These are phyloP conservation scores for Backusella luteola DNA, from an alignment of 192 early-diverging fungal genomes.

Conservation along the genomic window DNA sequence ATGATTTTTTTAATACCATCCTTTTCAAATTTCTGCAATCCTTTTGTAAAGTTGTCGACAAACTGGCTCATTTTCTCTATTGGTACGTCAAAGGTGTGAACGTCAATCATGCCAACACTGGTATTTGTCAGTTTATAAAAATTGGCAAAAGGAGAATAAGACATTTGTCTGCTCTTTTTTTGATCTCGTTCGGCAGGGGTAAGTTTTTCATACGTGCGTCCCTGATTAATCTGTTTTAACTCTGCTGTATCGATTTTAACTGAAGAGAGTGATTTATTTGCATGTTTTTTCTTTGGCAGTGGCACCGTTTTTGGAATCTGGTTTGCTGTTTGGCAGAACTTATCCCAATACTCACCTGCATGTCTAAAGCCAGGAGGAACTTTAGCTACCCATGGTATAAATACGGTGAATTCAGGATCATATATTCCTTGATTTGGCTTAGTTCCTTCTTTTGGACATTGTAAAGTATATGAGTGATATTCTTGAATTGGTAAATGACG, in stretches of 20 bases:
- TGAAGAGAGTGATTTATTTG: slow-evolving; percentile 17
- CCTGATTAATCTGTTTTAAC: slow-evolving; percentile 14
- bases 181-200: neutral
- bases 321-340: slow-evolving; percentile 21
- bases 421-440: slow-evolving; percentile 12
- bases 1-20: slow-evolving; percentile 30
- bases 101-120: slow-evolving; percentile 28
- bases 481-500: slow-evolving; percentile 33
- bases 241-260: slow-evolving; percentile 11
- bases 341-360: slow-evolving; percentile 25
- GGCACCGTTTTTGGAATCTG: neutral
- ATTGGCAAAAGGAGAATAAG: slow-evolving; percentile 9
- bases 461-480: slow-evolving; percentile 25
- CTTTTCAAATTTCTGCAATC: slow-evolving; percentile 20
- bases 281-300: neutral
- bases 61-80: slow-evolving; percentile 16
- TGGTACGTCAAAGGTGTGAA: slow-evolving; percentile 27
- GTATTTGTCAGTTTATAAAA: slow-evolving; percentile 17
- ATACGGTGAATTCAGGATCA: slow-evolving; percentile 25
- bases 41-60: slow-evolving; percentile 19
- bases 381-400: slow-evolving; percentile 32
- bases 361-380: slow-evolving; percentile 22
- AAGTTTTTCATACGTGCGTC: slow-evolving; percentile 19
- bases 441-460: slow-evolving; percentile 31
- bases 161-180: neutral